Base-by-base conservation (phyloP, 1,284 basidiomycete species). In the Volvariella surrecta region DNA sequence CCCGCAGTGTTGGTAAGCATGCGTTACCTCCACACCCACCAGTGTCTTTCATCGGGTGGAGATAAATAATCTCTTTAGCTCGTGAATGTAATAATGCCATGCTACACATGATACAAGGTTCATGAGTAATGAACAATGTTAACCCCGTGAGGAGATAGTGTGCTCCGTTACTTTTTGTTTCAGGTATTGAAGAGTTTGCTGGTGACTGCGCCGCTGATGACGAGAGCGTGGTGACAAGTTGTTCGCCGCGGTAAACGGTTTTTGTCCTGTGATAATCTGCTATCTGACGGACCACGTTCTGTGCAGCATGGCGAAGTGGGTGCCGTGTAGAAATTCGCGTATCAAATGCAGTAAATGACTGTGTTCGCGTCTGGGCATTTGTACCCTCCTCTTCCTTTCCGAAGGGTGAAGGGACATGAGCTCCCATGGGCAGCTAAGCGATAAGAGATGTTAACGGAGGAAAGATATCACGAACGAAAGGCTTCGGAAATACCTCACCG, bases 91-190 rank as follows among this genome's bases (percentile, higher is more conserved):
- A 63, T 15, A 97, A 65, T 1, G 91, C 89, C 94, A 97, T 97
- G 51, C 81, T 78, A 59, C 94, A 97, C 87, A 96, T 91, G 45
- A 96, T 74, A 54, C 94, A 97, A 2, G 94, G 93, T 54, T 97
- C 93, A 60, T 97, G 93, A 2, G 89, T 89, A 40, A 80, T 76
- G 66, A 96, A 96, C 17, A 96, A 67, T 1, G 81, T 79, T 19
- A 82, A 72, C 0, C 79, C 78, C 0, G 90, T 96, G 31, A 96
- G 71, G 22, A 96, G 80, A 62, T 96, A 97, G 57, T 85, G 82
- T 2, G 77, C 67, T 10, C 85, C 84, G 54, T 87, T 89, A 28
- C 24, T 28, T 28, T 28, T 35, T 57, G 62, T 28, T 28, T 28
- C 24, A 11, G 24, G 24, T 28, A 6, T 11, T 11, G 11, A 28